Conservation (phyloP, 306 rosid species). For the Trichosanthes truncata region DNA sequence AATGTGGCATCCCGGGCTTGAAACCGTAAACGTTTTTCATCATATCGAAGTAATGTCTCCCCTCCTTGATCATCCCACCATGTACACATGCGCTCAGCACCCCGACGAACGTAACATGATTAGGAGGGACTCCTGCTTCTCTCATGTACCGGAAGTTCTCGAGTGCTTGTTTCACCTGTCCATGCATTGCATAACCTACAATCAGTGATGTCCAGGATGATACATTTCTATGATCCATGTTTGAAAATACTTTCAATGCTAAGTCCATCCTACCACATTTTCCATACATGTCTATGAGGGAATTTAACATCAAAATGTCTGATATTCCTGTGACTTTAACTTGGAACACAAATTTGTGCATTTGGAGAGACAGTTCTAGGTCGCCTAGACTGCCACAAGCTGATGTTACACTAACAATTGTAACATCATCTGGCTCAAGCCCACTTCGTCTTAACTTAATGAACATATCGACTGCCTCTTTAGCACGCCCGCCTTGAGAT, state of each 20-base stretch:
- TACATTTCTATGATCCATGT: conserved; percentile 39
- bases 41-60: conserved; percentile 50
- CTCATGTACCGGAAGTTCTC: conserved; percentile 49
- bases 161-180: conserved; percentile 57
- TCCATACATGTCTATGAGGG: conserved; percentile 76
- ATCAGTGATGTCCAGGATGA: conserved; percentile 82
- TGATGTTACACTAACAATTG: conserved; percentile 53
- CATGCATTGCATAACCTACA: conserved; percentile 72
- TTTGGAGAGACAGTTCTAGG: conserved; percentile 37
- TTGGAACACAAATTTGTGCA: conserved; percentile 56
- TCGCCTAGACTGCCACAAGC: conserved; percentile 66
- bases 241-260: conserved; percentile 43
- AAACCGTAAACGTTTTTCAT: conserved; percentile 47
- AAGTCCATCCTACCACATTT: conserved; percentile 76
- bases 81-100: conserved; percentile 75
- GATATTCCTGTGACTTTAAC: conserved; percentile 21
- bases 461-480: conserved; percentile 40
- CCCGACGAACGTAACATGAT: conserved; percentile 60
- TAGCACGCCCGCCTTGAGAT: conserved; percentile 45
- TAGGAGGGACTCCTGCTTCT: conserved; percentile 50
- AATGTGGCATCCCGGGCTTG: conserved; percentile 50
- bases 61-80: conserved; percentile 55
- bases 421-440: conserved; percentile 43
- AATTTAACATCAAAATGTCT: conserved; percentile 42
- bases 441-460: conserved; percentile 40